phyloP scores from a whole-genome alignment of 2,329 filamentous ascomycete genomes.

The Chaetomiaceae sp. region DNA sequence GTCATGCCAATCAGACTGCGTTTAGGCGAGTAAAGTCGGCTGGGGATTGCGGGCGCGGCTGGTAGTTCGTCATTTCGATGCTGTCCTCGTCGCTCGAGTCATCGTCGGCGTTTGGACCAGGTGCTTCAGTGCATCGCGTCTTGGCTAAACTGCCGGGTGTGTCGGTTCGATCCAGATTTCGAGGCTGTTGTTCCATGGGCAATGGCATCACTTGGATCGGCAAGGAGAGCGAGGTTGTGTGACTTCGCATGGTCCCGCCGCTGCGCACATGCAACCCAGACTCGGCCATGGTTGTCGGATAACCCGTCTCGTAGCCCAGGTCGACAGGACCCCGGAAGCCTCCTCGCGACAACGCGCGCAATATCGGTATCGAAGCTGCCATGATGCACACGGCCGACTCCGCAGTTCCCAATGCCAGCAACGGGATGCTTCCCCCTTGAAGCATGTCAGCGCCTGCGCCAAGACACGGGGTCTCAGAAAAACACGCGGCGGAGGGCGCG shows the following conservation, averaged over 20 bases:
- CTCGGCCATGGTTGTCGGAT: conserved; percentile 9
- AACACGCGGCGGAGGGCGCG: too few species aligned
- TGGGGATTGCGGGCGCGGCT: conserved; percentile 8
- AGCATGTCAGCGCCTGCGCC: not conserved
- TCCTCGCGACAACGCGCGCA: conserved; percentile 21
- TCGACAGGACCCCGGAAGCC: not conserved
- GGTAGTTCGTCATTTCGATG: conserved; percentile 22
- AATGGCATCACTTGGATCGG: not conserved
- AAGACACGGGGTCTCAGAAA: not conserved
- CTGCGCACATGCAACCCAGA: not conserved
- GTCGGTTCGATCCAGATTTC: not conserved
- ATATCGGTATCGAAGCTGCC: conserved; percentile 26
- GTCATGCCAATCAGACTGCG: not conserved
- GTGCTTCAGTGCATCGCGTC: not conserved
- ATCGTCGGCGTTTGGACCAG: not conserved
- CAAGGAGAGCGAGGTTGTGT: not conserved
- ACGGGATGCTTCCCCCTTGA: conserved; percentile 15
- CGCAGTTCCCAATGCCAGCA: conserved; percentile 21
- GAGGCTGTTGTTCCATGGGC: not conserved
- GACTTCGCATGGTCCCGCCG: not conserved
- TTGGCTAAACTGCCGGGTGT: not conserved
- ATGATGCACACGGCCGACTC: conserved; percentile 27
- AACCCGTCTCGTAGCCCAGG: conserved; percentile 16
- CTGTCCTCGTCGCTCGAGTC: conserved; percentile 18
- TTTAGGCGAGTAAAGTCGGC: conserved; percentile 10